A percentile compares a stretch with the other conserved stretches of the same genome.
These are phyloP conservation scores for Trametes cinnabarina DNA, from an alignment of 768 basidiomycete species.

Conservation along the genomic window DNA sequence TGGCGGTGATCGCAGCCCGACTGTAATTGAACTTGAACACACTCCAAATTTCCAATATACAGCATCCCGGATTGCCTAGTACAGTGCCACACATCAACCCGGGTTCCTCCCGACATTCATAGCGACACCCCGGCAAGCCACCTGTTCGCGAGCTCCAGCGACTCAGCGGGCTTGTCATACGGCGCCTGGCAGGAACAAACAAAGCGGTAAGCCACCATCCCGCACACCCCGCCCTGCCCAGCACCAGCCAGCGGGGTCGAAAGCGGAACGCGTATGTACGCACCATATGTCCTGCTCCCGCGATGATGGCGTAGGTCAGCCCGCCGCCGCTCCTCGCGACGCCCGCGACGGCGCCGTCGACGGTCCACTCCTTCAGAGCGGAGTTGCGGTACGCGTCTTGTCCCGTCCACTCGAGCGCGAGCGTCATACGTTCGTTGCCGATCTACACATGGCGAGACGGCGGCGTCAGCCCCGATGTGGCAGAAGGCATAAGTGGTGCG, in stretches of 20 bases:
- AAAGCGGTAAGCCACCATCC: not conserved
- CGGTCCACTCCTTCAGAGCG: slow-evolving; percentile 51
- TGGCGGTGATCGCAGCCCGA: too few relatives aligned
- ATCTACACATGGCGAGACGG: slow-evolving; percentile 27
- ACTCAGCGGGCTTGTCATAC: slow-evolving; percentile 59
- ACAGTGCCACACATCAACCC: too few relatives aligned
- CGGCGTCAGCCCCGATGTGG: not conserved
- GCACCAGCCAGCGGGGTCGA: not conserved
- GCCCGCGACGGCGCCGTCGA: slow-evolving; percentile 53
- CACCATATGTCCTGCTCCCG: slow-evolving; percentile 77
- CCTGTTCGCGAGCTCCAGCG: slow-evolving; percentile 46
- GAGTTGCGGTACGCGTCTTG: slow-evolving; percentile 43
- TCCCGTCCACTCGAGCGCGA: slow-evolving; percentile 59
- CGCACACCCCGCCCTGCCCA: too few relatives aligned
- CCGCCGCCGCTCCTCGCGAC: slow-evolving; percentile 50
- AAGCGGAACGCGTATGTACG: not conserved
- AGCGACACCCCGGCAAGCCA: slow-evolving; percentile 40
- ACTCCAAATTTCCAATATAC: too few relatives aligned
- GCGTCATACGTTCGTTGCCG: slow-evolving; percentile 62
- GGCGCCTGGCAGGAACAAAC: slow-evolving; percentile 42
- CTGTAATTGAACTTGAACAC: too few relatives aligned
- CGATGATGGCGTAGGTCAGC: slow-evolving; percentile 61
- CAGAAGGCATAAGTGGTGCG: not conserved
- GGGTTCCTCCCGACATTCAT: slow-evolving; percentile 1
- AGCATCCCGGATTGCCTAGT: too few relatives aligned